These are phyloP conservation scores for Tetracladium setigerum DNA, from an alignment of 495 filamentous ascomycete genomes.

Conservation along the genomic window DNA sequence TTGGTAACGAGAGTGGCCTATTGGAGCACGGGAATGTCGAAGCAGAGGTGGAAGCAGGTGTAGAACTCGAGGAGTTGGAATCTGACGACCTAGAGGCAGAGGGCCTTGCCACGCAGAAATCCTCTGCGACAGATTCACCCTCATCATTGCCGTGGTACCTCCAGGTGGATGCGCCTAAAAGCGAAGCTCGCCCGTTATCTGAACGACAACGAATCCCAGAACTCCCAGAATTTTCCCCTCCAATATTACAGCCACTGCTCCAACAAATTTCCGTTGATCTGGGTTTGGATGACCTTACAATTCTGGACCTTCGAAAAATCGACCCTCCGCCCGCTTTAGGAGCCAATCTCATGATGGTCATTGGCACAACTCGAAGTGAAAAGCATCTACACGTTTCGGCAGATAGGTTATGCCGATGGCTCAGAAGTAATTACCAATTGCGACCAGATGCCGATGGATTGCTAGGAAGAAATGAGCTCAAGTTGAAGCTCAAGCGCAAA, in stretches of 20 bases:
- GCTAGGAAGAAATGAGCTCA: conserved; percentile 83
- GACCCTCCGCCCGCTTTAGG: conserved; percentile 85
- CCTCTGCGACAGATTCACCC: too few relatives aligned
- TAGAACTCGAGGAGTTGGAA: conserved; percentile 1
- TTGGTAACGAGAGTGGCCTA: not conserved
- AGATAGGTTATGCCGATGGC: conserved; percentile 79
- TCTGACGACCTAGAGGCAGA: not conserved
- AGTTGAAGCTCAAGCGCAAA: conserved; percentile 73
- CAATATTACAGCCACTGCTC: conserved; percentile 64
- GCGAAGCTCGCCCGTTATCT: conserved; percentile 35
- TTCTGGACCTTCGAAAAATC: conserved; percentile 76
- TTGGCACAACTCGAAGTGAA: conserved; percentile 88
- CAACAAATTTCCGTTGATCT: conserved; percentile 71
- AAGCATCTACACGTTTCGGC: conserved; percentile 91
- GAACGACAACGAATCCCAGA: conserved; percentile 64
- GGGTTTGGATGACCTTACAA: conserved; percentile 67
- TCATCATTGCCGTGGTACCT: conserved; percentile 73
- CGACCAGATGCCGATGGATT: conserved; percentile 77
- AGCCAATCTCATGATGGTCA: conserved; percentile 80
- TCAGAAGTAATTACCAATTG: conserved; percentile 63
- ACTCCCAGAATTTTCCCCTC: conserved; percentile 65
- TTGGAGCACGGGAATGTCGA: not conserved
- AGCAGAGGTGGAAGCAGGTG: not conserved
- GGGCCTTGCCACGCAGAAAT: too few relatives aligned
- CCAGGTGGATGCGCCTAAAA: conserved; percentile 49